Percentiles rank a stretch among this genome's conserved stretches.
Conservation (phyloP, 257 asterid species). For the Plectranthus barbatus region DNA sequence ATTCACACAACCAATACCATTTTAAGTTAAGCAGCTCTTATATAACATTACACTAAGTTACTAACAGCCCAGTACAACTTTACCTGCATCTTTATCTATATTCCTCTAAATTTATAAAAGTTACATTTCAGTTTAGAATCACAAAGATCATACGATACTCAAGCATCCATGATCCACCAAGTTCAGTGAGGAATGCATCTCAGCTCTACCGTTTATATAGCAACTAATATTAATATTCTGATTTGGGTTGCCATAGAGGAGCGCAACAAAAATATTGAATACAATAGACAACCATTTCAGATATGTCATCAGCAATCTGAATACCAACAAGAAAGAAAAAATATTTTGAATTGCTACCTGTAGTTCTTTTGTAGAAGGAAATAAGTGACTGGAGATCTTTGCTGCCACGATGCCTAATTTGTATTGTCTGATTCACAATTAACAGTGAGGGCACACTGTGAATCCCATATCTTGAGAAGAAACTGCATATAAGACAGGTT, state of each 20-base stretch:
- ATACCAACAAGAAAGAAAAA: background rate
- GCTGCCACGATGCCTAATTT: slow-evolving; percentile 40
- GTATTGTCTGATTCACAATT: slow-evolving; percentile 47
- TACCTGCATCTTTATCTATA: background rate
- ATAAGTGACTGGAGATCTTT: slow-evolving; percentile 55
- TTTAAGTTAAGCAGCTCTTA: background rate
- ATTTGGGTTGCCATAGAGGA: background rate
- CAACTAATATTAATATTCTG: background rate
- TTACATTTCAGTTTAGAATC: background rate
- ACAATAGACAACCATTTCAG: background rate
- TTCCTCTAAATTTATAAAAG: background rate
- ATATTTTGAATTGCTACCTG: slow-evolving; percentile 36
- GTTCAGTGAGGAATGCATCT: background rate
- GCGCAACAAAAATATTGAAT: background rate
- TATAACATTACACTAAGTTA: no score
- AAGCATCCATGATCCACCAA: background rate
- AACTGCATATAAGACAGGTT: slow-evolving; percentile 33
- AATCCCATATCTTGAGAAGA: slow-evolving; percentile 71
- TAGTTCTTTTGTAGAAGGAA: slow-evolving; percentile 50
- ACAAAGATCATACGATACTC: background rate
- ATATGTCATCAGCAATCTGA: slow-evolving; percentile 1
- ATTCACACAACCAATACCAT: background rate
- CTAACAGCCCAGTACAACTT: no score
- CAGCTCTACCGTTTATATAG: background rate
- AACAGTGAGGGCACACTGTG: slow-evolving; percentile 77